Evolutionary conservation across 2,329 filamentous ascomycete species (phyloP), one percentile per base, ranked within the genome.

Genomic region (Fusarium oligoseptatum): DNA sequence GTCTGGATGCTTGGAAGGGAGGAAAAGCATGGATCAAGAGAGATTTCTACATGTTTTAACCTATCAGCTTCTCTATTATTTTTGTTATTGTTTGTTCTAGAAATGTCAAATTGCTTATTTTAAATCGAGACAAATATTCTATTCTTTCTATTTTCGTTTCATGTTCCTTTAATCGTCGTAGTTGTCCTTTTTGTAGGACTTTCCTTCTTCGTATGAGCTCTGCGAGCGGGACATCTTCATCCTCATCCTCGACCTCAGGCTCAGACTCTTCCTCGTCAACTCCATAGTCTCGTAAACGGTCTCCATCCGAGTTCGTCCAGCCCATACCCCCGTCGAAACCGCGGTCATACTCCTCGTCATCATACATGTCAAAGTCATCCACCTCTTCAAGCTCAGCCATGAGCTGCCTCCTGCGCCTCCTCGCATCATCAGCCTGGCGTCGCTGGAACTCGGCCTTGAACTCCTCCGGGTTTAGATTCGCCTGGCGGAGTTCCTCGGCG

Each of bases 231-330:
- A 96, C 83, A 76, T 95, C 91, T 1, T 89, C 88, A 17, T 89
- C 87, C 2, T 89, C 88, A 15, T 89, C 87, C 9, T 82, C 70
- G 12, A 62, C 66, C 17, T 72, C 73, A 12, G 67, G 67, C 29
- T 78, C 79, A 2, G 67, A 70, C 66, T 95, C 89, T 15, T 94
- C 92, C 77, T 95, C 93, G 76, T 96, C 94, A 0, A 97, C 93
- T 2, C 94, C 94, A 78, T 92, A 97, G 77, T 97, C 94, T 48
- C 89, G 87, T 60, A 97, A 83, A 37, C 90, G 86, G 79, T 96
- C 93, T 2, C 94, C 94, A 62, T 96, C 93, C 0, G 90, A 87
- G 75, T 95, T 96, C 0, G 87, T 90, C 94, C 94, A 97, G 6
- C 85, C 88, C 48, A 88, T 87, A 77, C 75, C 74, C 4, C 75